phyloP scores from a whole-genome alignment of 208 protist genomes.

The Leishmania braziliensis region DNA sequence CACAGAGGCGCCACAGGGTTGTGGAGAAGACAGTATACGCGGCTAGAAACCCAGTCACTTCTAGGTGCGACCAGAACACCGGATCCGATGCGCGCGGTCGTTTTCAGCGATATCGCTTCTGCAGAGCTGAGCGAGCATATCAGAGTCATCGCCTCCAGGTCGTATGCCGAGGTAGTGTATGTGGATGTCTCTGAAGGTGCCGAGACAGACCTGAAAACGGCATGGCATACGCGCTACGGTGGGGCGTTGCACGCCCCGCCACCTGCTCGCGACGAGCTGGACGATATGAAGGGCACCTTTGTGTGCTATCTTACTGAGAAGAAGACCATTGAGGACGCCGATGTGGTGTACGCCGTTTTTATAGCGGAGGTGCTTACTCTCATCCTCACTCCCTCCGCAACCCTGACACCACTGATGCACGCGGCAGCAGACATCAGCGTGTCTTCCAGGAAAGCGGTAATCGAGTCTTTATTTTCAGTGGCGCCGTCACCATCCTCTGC shows the following conservation, averaged over 20 bases:
- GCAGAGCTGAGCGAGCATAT: background rate
- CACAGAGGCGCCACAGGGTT: background rate
- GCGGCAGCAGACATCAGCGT: background rate
- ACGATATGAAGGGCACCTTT: constrained; percentile 29
- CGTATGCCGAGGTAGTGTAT: constrained; percentile 8
- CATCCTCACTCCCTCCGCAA: constrained; percentile 31
- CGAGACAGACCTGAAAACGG: constrained; percentile 9
- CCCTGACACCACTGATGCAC: constrained; percentile 42
- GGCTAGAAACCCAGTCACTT: background rate
- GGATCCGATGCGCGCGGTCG: constrained; percentile 11
- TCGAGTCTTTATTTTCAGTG: constrained; percentile 41
- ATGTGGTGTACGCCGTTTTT: constrained; percentile 72
- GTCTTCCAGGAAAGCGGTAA: background rate
- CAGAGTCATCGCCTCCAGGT: constrained; percentile 17
- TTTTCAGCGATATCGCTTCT: constrained; percentile 23
- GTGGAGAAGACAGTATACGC: background rate
- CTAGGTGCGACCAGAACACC: background rate
- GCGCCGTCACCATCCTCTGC: constrained; percentile 7
- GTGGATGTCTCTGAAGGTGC: constrained; percentile 9
- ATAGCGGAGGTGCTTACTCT: constrained; percentile 52
- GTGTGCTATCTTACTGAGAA: constrained; percentile 71
- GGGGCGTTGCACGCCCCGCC: background rate
- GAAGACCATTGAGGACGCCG: constrained; percentile 49
- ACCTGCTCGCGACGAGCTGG: constrained; percentile 10
- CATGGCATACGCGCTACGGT: constrained; percentile 26